phyloP scores from a whole-genome alignment of 2,329 filamentous ascomycete species.

The Pseudogymnoascus sp. region DNA sequence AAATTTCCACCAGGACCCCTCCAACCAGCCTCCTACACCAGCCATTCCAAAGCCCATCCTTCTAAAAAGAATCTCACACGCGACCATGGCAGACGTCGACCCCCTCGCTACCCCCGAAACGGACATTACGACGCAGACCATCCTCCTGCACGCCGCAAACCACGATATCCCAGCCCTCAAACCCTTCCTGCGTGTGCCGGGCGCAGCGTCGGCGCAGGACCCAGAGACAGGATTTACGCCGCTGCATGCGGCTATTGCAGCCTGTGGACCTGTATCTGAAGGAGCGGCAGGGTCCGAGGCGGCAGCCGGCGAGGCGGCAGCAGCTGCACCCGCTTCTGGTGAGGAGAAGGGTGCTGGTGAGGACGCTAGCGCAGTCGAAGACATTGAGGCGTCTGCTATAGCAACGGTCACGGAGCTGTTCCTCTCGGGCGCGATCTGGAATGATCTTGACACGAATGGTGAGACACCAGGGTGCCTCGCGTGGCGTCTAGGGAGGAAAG shows the following conservation, averaged over 20 bases:
- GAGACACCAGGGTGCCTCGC: slow-evolving; percentile 92
- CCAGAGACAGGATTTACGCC: slow-evolving; percentile 78
- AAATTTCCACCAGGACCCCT: slow-evolving; percentile 7
- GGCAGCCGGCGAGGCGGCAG: slow-evolving; percentile 27
- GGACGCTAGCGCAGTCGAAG: slow-evolving; percentile 29
- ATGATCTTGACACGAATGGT: slow-evolving; percentile 76
- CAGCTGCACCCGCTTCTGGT: slow-evolving; percentile 1
- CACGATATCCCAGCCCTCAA: slow-evolving; percentile 37
- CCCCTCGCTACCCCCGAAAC: slow-evolving; percentile 18
- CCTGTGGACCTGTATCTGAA: slow-evolving; percentile 40
- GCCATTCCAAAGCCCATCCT: not conserved
- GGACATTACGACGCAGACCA: slow-evolving; percentile 39
- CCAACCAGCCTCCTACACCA: not conserved
- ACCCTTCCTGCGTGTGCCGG: slow-evolving; percentile 25
- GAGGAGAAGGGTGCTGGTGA: slow-evolving; percentile 24
- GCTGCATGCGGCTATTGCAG: slow-evolving; percentile 82
- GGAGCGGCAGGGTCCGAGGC: not conserved
- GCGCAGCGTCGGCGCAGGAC: slow-evolving; percentile 70
- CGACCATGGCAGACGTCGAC: slow-evolving; percentile 14
- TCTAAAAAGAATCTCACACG: not conserved
- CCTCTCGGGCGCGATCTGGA: slow-evolving; percentile 91
- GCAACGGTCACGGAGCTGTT: slow-evolving; percentile 69
- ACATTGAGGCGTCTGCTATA: slow-evolving; percentile 49
- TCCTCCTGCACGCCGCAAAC: slow-evolving; percentile 57
- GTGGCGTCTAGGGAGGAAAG: slow-evolving; percentile 54